These are phyloP conservation scores for Pythium oligandrum DNA, from an alignment of 352 stramenopile genomes.

Conservation along the genomic window DNA sequence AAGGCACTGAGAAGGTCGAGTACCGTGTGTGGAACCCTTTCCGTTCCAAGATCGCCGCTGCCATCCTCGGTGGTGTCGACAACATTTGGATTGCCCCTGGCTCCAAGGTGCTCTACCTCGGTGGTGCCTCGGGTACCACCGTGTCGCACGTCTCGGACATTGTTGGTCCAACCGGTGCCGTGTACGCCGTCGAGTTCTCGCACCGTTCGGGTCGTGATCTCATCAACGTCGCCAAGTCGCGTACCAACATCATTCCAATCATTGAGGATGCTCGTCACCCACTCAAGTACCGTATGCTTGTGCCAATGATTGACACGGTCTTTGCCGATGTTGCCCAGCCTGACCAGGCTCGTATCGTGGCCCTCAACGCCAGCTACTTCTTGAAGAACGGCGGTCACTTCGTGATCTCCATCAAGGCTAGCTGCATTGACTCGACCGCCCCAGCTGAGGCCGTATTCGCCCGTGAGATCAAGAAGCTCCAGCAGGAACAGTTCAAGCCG, in stretches of 20 bases:
- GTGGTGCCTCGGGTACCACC: conserved; percentile 97
- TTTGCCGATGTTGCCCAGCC: conserved; percentile 99
- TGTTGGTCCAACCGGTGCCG: conserved; percentile 94
- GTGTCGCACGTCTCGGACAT: conserved; percentile 99
- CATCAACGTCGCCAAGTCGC: conserved; percentile 98
- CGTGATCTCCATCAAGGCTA: conserved; percentile 99
- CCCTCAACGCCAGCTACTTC: conserved; percentile 98
- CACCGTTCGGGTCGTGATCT: conserved; percentile 98
- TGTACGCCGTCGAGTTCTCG: conserved; percentile 99
- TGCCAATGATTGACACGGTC: conserved; percentile 98
- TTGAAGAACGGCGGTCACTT: conserved; percentile 99
- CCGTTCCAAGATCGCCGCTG: conserved; percentile 98
- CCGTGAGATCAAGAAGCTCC: conserved; percentile 96
- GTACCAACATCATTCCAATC: conserved; percentile 99
- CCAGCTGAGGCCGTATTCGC: conserved; percentile 98
- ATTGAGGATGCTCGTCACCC: conserved; percentile 98
- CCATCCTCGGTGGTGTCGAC: conserved; percentile 98
- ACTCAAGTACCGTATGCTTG: conserved; percentile 98
- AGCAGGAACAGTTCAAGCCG: conserved; percentile 98
- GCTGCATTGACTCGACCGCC: conserved; percentile 99
- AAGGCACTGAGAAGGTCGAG: conserved; percentile 96
- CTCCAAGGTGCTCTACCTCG: conserved; percentile 98
- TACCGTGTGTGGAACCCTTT: conserved; percentile 99
- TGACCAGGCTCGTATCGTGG: conserved; percentile 99
- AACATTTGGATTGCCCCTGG: conserved; percentile 98